phyloP scores from a whole-genome alignment of 441 rosid genomes.

The Rhodomyrtus psidioides region DNA sequence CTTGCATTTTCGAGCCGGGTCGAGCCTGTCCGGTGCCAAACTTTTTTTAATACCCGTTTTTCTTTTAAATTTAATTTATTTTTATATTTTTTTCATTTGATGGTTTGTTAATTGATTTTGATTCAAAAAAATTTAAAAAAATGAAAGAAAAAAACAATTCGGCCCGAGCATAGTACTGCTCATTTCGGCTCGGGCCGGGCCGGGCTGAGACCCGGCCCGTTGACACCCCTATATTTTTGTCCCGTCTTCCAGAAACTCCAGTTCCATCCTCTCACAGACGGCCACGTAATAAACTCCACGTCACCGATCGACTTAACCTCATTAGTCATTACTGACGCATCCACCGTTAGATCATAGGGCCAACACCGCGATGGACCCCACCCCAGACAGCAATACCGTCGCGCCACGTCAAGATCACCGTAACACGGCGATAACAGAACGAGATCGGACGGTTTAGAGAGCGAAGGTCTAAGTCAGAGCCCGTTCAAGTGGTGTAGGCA shows the following conservation, averaged over 20 bases:
- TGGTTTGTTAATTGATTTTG: too few species aligned
- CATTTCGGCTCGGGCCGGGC: too few species aligned
- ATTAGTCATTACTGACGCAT: background rate
- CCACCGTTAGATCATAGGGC: background rate
- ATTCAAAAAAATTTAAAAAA: too few species aligned
- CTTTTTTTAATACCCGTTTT: too few species aligned
- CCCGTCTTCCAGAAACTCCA: background rate
- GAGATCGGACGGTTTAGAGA: background rate
- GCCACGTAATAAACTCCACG: slow-evolving; percentile 20
- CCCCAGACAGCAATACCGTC: background rate
- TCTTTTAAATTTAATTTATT: too few species aligned
- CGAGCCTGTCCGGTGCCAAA: too few species aligned
- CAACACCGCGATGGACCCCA: background rate
- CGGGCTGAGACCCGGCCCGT: too few species aligned
- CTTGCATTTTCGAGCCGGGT: too few species aligned
- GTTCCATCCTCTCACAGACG: slow-evolving; percentile 1
- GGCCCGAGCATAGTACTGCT: too few species aligned
- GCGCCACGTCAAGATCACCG: background rate
- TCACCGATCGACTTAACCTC: background rate
- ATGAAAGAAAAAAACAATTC: too few species aligned
- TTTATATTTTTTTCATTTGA: too few species aligned
- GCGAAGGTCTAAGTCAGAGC: background rate
- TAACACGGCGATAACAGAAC: background rate
- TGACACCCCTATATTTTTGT: too few species aligned
- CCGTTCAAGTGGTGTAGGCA: background rate